phyloP scores from a whole-genome alignment of 1,139 yeast species.

The Pichia sp. region DNA sequence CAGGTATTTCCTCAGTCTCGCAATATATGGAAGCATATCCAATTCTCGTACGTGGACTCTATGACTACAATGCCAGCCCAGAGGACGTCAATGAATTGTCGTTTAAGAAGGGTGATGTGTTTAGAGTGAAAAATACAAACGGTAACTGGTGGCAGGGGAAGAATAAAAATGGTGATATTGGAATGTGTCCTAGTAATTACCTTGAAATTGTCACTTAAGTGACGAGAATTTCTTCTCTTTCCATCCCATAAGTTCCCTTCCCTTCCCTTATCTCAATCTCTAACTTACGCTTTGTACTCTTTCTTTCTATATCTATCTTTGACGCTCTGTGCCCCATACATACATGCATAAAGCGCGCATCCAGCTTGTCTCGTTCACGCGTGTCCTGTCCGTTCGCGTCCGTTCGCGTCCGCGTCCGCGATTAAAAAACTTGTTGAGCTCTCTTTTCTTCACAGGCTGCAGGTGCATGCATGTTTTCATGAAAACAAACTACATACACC shows the following conservation, averaged over 20 bases:
- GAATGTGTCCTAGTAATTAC: constrained; percentile 94
- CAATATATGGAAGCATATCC: constrained; percentile 40
- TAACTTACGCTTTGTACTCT: too few species aligned
- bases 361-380: too few species aligned
- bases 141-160: constrained; percentile 99
- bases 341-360: too few species aligned
- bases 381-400: too few species aligned
- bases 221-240: neutral
- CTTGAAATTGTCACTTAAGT: constrained; percentile 54
- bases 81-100: constrained; percentile 92
- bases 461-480: too few species aligned
- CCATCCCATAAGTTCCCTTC: neutral
- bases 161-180: constrained; percentile 83
- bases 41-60: constrained; percentile 80
- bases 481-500: too few species aligned
- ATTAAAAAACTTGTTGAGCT: too few species aligned
- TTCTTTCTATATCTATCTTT: too few species aligned
- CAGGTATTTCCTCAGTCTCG: constrained; percentile 12
- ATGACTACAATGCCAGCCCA: constrained; percentile 85
- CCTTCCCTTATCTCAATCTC: too few species aligned
- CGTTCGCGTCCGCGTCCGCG: too few species aligned
- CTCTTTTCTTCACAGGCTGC: too few species aligned
- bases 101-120: constrained; percentile 80
- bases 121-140: constrained; percentile 86
- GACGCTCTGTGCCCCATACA: too few species aligned